phyloP scores from a whole-genome alignment of 768 basidiomycete species.

The Termitomyces sp. region DNA sequence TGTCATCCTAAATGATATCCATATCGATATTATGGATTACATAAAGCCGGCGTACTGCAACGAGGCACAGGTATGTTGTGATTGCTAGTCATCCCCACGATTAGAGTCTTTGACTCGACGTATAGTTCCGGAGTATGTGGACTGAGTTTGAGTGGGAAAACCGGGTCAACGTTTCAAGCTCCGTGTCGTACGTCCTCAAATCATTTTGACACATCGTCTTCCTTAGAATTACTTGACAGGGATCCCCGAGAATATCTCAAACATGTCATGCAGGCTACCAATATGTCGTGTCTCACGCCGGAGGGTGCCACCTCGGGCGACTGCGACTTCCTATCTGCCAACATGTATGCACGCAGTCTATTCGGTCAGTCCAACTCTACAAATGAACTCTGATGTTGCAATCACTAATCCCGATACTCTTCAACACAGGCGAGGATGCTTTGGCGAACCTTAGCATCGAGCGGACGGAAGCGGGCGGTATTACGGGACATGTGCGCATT shows the following conservation, averaged over 20 bases:
- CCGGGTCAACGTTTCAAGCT: slow-evolving; percentile 87
- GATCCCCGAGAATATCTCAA: slow-evolving; percentile 86
- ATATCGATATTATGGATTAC: slow-evolving; percentile 98
- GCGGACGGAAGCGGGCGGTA: slow-evolving; percentile 69
- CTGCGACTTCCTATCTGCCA: slow-evolving; percentile 94
- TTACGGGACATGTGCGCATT: slow-evolving; percentile 93
- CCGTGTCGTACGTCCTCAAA: slow-evolving; percentile 59
- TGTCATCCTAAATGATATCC: slow-evolving; percentile 94
- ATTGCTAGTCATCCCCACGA: background rate
- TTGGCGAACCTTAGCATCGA: slow-evolving; percentile 94
- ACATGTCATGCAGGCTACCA: slow-evolving; percentile 94
- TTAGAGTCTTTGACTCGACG: background rate
- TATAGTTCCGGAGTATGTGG: slow-evolving; percentile 95
- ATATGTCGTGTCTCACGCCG: slow-evolving; percentile 96
- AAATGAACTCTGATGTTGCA: background rate
- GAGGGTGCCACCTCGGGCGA: slow-evolving; percentile 93
- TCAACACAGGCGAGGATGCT: slow-evolving; percentile 81
- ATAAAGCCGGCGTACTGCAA: slow-evolving; percentile 96
- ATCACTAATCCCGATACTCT: background rate
- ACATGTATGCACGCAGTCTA: slow-evolving; percentile 91
- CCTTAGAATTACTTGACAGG: slow-evolving; percentile 27
- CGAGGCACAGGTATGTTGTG: slow-evolving; percentile 70
- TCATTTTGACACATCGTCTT: background rate
- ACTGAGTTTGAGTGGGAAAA: slow-evolving; percentile 99
- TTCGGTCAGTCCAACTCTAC: slow-evolving; percentile 60